Evolutionary conservation across 805 yeast species (phyloP).

Genomic region (Saccharomycopsis sp.): DNA sequence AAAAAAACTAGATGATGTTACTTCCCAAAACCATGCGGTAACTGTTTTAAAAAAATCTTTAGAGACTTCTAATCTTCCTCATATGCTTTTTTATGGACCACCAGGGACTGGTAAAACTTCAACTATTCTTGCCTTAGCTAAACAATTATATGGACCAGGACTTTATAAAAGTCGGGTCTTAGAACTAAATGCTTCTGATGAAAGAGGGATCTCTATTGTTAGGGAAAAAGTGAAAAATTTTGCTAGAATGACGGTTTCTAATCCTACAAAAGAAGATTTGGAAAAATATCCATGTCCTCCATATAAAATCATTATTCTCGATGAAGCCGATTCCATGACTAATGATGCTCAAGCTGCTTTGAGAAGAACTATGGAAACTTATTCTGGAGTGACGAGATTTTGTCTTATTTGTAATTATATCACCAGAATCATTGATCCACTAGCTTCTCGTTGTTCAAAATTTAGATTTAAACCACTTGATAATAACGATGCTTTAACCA

Average conservation of each 20-base stretch:
- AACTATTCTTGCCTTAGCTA: conserved; percentile 74
- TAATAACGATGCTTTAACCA: conserved; percentile 52
- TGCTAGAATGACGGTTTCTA: conserved; percentile 77
- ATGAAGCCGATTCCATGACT: conserved; percentile 98
- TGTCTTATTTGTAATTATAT: conserved; percentile 94
- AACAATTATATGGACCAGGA: conserved; percentile 66
- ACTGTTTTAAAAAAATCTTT: conserved; percentile 71
- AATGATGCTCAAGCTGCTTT: conserved; percentile 93
- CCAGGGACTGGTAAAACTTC: conserved; percentile 94
- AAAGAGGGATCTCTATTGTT: conserved; percentile 81
- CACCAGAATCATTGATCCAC: conserved; percentile 91
- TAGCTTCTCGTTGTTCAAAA: conserved; percentile 93
- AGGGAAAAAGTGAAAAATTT: conserved; percentile 78
- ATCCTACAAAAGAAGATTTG: conserved; percentile 59
- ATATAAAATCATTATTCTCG: conserved; percentile 82
- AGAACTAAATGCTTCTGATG: conserved; percentile 85
- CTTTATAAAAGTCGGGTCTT: conserved; percentile 61
- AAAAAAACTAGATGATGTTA: conserved; percentile 68
- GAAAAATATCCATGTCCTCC: conserved; percentile 91
- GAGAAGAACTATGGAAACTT: conserved; percentile 88
- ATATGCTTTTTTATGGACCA: conserved; percentile 86
- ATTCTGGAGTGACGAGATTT: conserved; percentile 82
- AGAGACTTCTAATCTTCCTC: conserved; percentile 76
- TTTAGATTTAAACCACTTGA: conserved; percentile 81
- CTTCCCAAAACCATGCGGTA: conserved; percentile 88